Evolutionary conservation across 805 yeast species (phyloP).

Genomic region (Saccharomyces mikatae): DNA sequence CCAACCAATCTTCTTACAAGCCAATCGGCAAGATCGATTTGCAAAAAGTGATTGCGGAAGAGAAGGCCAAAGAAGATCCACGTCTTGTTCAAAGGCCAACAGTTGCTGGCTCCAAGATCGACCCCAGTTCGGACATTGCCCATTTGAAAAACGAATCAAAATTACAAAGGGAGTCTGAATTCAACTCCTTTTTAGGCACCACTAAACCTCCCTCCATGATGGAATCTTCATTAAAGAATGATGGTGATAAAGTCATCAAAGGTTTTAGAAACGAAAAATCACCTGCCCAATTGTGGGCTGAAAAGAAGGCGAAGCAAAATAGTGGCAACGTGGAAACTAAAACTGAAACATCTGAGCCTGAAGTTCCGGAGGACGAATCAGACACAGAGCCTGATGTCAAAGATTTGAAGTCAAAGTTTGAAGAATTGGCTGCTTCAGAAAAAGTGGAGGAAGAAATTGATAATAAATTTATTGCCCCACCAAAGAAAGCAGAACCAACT

Average conservation of each 20-base stretch:
- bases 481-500: conserved; percentile 14
- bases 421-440: conserved; percentile 19
- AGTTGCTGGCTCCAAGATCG: conserved; percentile 13
- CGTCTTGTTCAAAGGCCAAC: conserved; percentile 29
- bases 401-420: conserved; percentile 34
- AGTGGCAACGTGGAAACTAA: background rate
- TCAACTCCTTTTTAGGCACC: conserved; percentile 29
- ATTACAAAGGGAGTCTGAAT: conserved; percentile 30
- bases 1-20: conserved; percentile 43
- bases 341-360: conserved; percentile 11
- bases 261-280: conserved; percentile 74
- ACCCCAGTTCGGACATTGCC: conserved; percentile 29
- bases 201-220: conserved; percentile 27
- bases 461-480: background rate
- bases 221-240: conserved; percentile 8
- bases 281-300: conserved; percentile 96
- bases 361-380: conserved; percentile 16
- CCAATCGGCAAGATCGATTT: conserved; percentile 57
- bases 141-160: conserved; percentile 31
- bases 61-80: conserved; percentile 37
- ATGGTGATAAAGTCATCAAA: conserved; percentile 39
- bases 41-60: conserved; percentile 37
- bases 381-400: conserved; percentile 26
- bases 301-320: conserved; percentile 58
- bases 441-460: conserved; percentile 20